A percentile compares a stretch with the other conserved stretches of the same genome.
These are phyloP conservation scores for Teratosphaeria epicoccoides DNA, from an alignment of 2,329 filamentous ascomycete species.

Conservation along the genomic window DNA sequence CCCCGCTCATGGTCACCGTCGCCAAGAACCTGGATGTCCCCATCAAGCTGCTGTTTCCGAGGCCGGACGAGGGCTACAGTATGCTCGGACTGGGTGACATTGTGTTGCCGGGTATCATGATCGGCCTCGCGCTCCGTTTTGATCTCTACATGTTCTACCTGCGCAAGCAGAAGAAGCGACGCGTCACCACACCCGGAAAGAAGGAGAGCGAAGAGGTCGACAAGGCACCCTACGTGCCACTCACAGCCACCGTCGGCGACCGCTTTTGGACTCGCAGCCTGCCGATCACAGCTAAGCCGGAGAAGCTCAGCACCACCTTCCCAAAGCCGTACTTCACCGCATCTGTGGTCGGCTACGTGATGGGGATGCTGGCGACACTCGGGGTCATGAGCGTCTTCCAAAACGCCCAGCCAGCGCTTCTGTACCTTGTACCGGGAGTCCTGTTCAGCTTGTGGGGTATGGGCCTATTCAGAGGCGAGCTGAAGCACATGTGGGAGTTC, in stretches of 20 bases:
- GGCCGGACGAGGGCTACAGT: constrained; percentile 43
- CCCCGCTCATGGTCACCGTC: constrained; percentile 77
- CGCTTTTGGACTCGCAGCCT: constrained; percentile 56
- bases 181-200: constrained; percentile 12
- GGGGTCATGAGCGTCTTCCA: constrained; percentile 65
- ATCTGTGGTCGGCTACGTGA: constrained; percentile 62
- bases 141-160: constrained; percentile 80
- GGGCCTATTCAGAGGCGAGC: constrained; percentile 58
- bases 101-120: constrained; percentile 81
- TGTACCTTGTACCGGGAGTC: constrained; percentile 87
- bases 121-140: constrained; percentile 79
- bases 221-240: constrained; percentile 33
- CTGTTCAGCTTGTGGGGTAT: constrained; percentile 65
- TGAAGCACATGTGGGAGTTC: constrained; percentile 68
- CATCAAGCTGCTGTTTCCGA: constrained; percentile 79
- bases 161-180: constrained; percentile 45
- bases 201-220: constrained; percentile 6
- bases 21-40: constrained; percentile 83
- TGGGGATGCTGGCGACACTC: constrained; percentile 68
- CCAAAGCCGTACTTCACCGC: constrained; percentile 78
- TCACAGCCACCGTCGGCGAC: constrained; percentile 71
- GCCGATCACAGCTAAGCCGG: constrained; percentile 8
- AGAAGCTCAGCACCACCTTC: constrained; percentile 42
- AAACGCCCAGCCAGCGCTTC: constrained; percentile 77
- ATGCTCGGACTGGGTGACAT: constrained; percentile 95